Conservation (phyloP, 345 rosid genomes). For the Sisymbrium irio region DNA sequence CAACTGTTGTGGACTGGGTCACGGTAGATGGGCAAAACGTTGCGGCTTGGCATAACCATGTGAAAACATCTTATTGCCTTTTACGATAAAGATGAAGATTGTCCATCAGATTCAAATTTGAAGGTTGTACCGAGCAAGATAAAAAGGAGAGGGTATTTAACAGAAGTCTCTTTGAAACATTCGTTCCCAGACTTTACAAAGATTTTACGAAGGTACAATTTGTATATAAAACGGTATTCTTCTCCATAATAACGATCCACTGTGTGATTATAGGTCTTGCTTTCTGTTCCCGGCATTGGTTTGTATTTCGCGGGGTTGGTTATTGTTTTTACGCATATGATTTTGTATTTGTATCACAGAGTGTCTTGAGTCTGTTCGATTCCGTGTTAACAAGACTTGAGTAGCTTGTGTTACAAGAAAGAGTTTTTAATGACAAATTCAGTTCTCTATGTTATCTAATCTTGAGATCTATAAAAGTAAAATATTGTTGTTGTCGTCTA, state of each 20-base stretch:
- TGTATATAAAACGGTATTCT: constrained; percentile 4
- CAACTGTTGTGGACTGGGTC: constrained; percentile 82
- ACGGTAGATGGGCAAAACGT: constrained; percentile 78
- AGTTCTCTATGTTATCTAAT: background rate
- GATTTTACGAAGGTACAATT: background rate
- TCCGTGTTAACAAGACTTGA: background rate
- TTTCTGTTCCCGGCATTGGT: background rate
- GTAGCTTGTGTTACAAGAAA: background rate
- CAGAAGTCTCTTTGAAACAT: background rate
- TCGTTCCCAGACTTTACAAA: background rate
- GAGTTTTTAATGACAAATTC: background rate
- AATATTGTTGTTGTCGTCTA: too few species aligned
- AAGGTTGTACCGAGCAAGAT: background rate
- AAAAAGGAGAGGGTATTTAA: background rate
- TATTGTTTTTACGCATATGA: background rate
- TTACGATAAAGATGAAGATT: constrained; percentile 56
- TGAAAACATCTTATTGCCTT: constrained; percentile 75
- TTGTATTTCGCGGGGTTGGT: background rate
- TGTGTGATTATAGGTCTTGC: constrained; percentile 12
- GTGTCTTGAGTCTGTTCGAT: background rate
- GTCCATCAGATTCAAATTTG: background rate
- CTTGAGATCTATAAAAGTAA: too few species aligned
- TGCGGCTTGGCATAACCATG: constrained; percentile 82
- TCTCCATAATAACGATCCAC: background rate
- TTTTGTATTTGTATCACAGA: background rate